Conservation (phyloP, 1,284 basidiomycete species). For the Polyporus tsugae region DNA sequence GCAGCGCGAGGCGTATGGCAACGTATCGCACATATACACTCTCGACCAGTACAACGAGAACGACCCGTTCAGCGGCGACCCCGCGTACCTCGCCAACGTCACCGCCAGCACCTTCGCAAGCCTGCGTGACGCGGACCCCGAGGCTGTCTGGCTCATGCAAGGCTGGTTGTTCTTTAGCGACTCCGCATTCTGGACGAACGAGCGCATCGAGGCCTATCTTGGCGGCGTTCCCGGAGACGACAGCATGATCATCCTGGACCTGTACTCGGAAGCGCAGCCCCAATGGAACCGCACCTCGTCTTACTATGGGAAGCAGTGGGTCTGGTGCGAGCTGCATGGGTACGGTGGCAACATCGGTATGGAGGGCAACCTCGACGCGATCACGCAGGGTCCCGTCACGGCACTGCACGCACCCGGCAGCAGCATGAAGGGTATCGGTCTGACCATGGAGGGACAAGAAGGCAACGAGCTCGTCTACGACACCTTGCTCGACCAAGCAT, state of each 20-base stretch:
- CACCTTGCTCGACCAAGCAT: slow-evolving; percentile 51
- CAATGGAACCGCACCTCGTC: slow-evolving; percentile 51
- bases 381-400: slow-evolving; percentile 44
- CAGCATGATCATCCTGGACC: slow-evolving; percentile 51
- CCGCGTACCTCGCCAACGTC: slow-evolving; percentile 46
- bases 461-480: slow-evolving; percentile 57
- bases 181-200: slow-evolving; percentile 49
- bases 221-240: slow-evolving; percentile 47
- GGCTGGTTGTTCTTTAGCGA: slow-evolving; percentile 54
- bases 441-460: slow-evolving; percentile 54
- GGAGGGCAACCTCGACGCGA: slow-evolving; percentile 49
- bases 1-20: slow-evolving; percentile 49
- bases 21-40: slow-evolving; percentile 52
- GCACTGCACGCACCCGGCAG: slow-evolving; percentile 43
- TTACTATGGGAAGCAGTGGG: slow-evolving; percentile 53
- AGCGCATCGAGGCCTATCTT: slow-evolving; percentile 50
- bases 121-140: slow-evolving; percentile 48
- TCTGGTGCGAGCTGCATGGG: slow-evolving; percentile 55
- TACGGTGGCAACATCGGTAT: slow-evolving; percentile 54
- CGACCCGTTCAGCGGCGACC: slow-evolving; percentile 46
- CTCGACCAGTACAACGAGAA: slow-evolving; percentile 58
- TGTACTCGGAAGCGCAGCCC: slow-evolving; percentile 51
- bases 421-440: slow-evolving; percentile 51
- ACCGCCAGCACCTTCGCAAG: slow-evolving; percentile 46
- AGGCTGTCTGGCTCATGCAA: slow-evolving; percentile 54